Evolutionary conservation across 257 asterid genomes (phyloP), one percentile per base, ranked within the genome.

Genomic region (Mitragyna speciosa): DNA sequence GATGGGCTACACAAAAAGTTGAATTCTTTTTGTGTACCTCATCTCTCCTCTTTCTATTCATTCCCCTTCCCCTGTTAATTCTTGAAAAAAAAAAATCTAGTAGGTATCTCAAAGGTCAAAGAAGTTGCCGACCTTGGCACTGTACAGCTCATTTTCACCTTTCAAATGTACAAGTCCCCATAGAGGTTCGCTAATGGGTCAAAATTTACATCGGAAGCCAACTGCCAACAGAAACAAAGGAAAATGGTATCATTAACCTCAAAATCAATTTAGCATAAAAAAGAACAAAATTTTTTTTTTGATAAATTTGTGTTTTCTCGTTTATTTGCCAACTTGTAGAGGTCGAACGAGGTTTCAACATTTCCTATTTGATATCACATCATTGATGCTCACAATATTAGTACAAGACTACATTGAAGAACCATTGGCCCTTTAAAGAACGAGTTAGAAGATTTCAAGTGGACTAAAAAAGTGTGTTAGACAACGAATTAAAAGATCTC

Each of bases 91-190:
- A n/a, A n/a, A n/a, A n/a, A n/a, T n/a, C n/a, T n/a, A n/a, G n/a
- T n/a, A n/a, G n/a, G n/a, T n/a, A 24, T 54, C n/a, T 54, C 63
- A 49, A 74, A 54, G 7, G 78, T 73, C 77, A 30, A 73, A 74
- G 68, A 22, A 56, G 31, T 56, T 74, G 69, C 36, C n/a, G 52
- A 74, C 56, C 68, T 56, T 54, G 69, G 56, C 63, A 20, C n/a
- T 17, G 26, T 19, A 74, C 78, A 74, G 52, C 78, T 74, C 69
- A 73, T 7, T 3, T 30, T 20, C 49, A 52, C 24, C 51, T 20
- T 15, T 33, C 33, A 45, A 20, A 54, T 74, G 54, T 36, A 51
- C 52, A 36, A 36, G 56, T 22, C 48, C n/a, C 78, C 43, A 74
- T 33, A 47, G 78, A 39, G 78, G 28, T 56, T 4, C 68, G 31